A percentile compares a stretch with the other conserved stretches of the same genome.
Conservation (phyloP, 257 asterid genomes). For the Nicotiana tabacum region DNA sequence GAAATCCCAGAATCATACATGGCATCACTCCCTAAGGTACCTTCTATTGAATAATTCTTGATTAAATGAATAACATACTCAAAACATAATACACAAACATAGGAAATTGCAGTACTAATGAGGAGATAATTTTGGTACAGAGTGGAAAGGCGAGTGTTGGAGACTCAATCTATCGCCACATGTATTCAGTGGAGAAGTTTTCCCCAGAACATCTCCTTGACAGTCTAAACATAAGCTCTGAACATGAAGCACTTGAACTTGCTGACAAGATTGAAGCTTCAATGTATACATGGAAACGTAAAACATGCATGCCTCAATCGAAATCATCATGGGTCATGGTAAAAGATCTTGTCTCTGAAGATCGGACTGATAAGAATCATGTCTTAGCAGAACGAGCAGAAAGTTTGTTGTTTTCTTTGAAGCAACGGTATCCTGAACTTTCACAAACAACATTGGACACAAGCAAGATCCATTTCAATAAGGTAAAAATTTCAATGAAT, state of each 20-base stretch:
- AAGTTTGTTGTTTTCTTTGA: constrained; percentile 61
- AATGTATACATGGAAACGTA: constrained; percentile 79
- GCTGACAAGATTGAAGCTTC: constrained; percentile 88
- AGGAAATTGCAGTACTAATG: neutral
- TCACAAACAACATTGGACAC: constrained; percentile 83
- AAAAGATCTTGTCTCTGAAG: constrained; percentile 75
- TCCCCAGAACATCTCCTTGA: constrained; percentile 59
- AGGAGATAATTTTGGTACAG: constrained; percentile 24
- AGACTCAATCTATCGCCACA: constrained; percentile 61
- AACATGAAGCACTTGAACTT: constrained; percentile 81
- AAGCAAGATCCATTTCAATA: constrained; percentile 78
- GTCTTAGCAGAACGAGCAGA: constrained; percentile 70
- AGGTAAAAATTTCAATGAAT: constrained; percentile 28
- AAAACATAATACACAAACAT: neutral
- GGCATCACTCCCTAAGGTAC: constrained; percentile 85
- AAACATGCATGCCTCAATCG: constrained; percentile 49
- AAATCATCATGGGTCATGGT: constrained; percentile 87
- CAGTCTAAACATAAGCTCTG: constrained; percentile 53
- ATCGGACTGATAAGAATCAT: constrained; percentile 67
- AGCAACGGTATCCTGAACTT: constrained; percentile 79
- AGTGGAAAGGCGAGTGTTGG: constrained; percentile 88
- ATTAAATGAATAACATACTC: neutral
- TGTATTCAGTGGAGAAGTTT: constrained; percentile 56
- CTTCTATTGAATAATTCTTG: no score
- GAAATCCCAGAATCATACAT: constrained; percentile 75